Percentiles rank a stretch among this genome's conserved stretches.
These are phyloP conservation scores for Brassica rapa DNA, from an alignment of 345 rosid species.

Conservation along the genomic window DNA sequence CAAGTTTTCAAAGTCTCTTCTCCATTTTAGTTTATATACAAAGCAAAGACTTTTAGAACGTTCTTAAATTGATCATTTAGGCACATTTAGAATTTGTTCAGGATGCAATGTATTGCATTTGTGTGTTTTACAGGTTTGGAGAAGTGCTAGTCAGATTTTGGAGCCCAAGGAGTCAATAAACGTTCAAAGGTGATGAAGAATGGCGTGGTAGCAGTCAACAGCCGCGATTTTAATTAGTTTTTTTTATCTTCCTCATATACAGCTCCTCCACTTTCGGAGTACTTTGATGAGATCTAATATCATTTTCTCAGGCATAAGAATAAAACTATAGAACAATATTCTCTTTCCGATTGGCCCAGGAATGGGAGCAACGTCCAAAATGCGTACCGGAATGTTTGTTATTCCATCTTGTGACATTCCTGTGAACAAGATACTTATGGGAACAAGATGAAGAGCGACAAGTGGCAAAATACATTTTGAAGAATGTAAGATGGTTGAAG, in stretches of 20 bases:
- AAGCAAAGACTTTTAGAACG: no score
- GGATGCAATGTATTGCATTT: no score
- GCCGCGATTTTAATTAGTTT: background rate
- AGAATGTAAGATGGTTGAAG: background rate
- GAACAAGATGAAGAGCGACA: background rate
- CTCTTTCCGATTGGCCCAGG: background rate
- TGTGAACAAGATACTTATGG: background rate
- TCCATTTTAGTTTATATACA: background rate
- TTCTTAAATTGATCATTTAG: no score
- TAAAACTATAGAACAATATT: background rate
- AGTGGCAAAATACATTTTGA: slow-evolving; percentile 3
- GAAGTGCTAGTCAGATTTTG: no score
- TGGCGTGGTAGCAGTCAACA: no score
- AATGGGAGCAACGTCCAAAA: background rate
- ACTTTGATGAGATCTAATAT: background rate
- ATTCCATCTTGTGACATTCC: background rate
- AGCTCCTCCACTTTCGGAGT: background rate
- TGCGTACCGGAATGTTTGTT: slow-evolving; percentile 9
- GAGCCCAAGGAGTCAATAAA: no score
- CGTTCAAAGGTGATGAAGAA: no score
- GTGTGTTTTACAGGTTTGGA: no score
- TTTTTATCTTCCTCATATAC: background rate
- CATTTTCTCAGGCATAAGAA: background rate
- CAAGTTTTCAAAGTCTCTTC: background rate
- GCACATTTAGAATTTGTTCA: no score